Conservation (phyloP, 192 early-diverging fungal genomes). For the Coemansia sp. region DNA sequence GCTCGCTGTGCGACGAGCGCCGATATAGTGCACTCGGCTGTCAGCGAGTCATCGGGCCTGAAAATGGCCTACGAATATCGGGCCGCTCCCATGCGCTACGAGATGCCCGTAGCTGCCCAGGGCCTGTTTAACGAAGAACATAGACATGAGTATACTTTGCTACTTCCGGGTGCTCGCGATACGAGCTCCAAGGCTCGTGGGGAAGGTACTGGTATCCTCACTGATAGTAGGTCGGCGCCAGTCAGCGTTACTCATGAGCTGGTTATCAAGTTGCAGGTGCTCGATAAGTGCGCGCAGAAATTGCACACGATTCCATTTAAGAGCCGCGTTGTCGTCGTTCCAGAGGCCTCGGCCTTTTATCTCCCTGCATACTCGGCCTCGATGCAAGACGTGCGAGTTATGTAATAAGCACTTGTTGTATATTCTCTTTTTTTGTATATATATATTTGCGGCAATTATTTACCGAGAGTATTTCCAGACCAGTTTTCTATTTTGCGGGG, state of each 20-base stretch:
- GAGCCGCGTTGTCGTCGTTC: slow-evolving; percentile 30
- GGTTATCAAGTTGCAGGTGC: slow-evolving; percentile 19
- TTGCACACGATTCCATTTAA: slow-evolving; percentile 41
- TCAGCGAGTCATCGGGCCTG: slow-evolving; percentile 3
- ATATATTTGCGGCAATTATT: not conserved
- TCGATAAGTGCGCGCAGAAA: slow-evolving; percentile 22
- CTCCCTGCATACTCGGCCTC: slow-evolving; percentile 39
- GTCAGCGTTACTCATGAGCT: slow-evolving; percentile 35
- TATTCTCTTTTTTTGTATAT: not conserved
- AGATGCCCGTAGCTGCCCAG: not conserved
- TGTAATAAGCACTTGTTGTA: slow-evolving; percentile 11
- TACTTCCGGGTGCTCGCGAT: slow-evolving; percentile 19
- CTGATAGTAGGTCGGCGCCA: slow-evolving; percentile 46
- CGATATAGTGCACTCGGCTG: slow-evolving; percentile 6
- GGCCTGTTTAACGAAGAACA: slow-evolving; percentile 40
- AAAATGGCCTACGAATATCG: not conserved
- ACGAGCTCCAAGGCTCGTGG: not conserved
- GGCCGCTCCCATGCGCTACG: not conserved
- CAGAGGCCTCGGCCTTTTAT: slow-evolving; percentile 37
- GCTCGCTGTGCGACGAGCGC: not conserved
- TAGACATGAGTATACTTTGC: slow-evolving; percentile 16
- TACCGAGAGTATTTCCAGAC: not conserved
- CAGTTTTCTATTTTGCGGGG: not conserved
- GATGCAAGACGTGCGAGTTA: slow-evolving; percentile 29
- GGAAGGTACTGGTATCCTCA: slow-evolving; percentile 22